Base-by-base conservation (phyloP, 345 rosid genomes). In the Heritiera littoralis region DNA sequence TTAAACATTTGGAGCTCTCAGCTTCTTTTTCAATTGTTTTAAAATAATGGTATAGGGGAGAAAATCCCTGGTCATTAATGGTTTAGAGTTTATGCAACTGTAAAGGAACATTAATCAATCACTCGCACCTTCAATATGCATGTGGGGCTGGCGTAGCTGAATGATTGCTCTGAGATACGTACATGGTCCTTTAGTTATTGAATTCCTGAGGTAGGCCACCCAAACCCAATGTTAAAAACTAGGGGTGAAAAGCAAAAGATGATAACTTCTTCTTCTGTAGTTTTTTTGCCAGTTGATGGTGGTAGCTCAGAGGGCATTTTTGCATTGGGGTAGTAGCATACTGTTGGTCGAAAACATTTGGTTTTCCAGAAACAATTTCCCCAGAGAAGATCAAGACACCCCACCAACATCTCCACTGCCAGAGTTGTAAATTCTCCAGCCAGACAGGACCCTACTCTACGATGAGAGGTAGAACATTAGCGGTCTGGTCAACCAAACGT, bases 341-440 rank as follows among this genome's bases (percentile, higher is more conserved):
- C 18, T 38, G 52, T 56, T 56, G 32, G n/a, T 11, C 45, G 58
- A 71, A 63, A 58, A 43, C 52, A 28, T 46, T 45, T 46, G 17
- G 78, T 28, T 75, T 75, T 46, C 41, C 54, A 60, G 69, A 75
- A 75, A 12, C n/a, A 0, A 59, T 58, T 48, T 74, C 35, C 38
- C 51, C 7, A 41, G 38, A 14, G 7, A 43, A 59, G 56, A 60
- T 60, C 52, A 75, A 75, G 55, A 45, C 7, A 23, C 45, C 77
- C 66, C 77, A 74, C 76, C 45, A 73, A 56, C 52, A 74, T 38
- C n/a, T 40, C 52, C 3, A 74, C 5, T 74, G 79, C 41, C 79
- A 48, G 61, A 76, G 46, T 56, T 48, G 71, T 76, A 28, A 59
- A 64, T 49, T 46, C 68, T 45, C 56, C 59, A 17, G 9, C 70